Base-by-base conservation (phyloP, 768 basidiomycete species). In the Aureoboletus auriporus region DNA sequence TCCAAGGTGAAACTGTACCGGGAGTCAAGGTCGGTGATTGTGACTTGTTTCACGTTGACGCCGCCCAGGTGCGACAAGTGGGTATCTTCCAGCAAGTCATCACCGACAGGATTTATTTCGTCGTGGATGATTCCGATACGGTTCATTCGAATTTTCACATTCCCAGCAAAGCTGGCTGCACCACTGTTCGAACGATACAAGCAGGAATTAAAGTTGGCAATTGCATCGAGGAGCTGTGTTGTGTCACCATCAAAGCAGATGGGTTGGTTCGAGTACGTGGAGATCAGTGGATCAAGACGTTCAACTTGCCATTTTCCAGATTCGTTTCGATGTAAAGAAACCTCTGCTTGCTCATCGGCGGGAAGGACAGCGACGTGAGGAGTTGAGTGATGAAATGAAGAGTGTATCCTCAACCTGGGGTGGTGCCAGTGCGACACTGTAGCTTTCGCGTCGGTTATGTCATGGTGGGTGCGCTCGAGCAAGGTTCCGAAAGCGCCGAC, bases 161-260 rank as follows among this genome's bases (percentile, higher is more conserved):
- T 53, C 4, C 49, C 56, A n/a, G 48, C 2, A 20, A 54, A 57
- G 13, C 28, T 31, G 23, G 48, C 29, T 11, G 49, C 36, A 6
- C 39, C 50, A 17, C 49, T 14, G 16, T 44, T 49, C 8, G 40
- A 49, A 35, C 58, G 58, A 42, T 57, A 53, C 27, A 60, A 39
- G 39, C 50, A 60, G 6, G 43, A 54, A 2, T 61, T 54, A 46
- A 60, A 60, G 34, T 57, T 57, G 7, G 55, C 49, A 30, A 60
- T 39, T 1, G 43, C 16, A 30, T 60, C 48, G 9, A 60, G 45
- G 28, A 54, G 34, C 13, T 42, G 50, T 30, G 6, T 16, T 11
- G 23, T 16, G 1, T 49, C 29, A 30, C 50, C 51, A 10, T 52
- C 42, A 8, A 57, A 29, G 20, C 5, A 13, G 26, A 61, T 8